Evolutionary conservation across 306 rosid species (phyloP).

Genomic region (Psophocarpus tetragonolobus): DNA sequence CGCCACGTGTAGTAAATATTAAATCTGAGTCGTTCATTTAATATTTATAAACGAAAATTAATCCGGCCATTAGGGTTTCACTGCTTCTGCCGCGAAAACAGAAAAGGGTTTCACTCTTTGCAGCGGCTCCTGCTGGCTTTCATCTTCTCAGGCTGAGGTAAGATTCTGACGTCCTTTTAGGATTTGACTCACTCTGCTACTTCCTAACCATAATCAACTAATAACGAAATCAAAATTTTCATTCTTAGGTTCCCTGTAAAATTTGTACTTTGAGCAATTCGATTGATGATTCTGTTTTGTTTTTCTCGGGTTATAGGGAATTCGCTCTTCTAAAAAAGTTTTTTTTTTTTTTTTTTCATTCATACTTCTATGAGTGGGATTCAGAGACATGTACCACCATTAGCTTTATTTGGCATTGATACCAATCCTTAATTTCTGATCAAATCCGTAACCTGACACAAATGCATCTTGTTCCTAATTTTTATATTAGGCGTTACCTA

Average conservation of each 20-base stretch:
- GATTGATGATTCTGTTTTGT: background rate
- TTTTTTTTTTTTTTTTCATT: background rate
- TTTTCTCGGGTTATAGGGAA: background rate
- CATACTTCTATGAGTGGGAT: background rate
- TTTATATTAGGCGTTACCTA: no score
- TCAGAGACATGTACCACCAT: background rate
- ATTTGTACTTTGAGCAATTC: background rate
- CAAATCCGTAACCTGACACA: background rate
- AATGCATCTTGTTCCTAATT: background rate
- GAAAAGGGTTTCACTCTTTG: background rate
- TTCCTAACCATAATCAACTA: background rate
- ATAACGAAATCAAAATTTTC: background rate
- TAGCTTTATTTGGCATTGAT: background rate
- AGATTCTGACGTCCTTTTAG: background rate
- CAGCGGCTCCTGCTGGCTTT: slow-evolving; percentile 18
- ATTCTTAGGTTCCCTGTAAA: background rate
- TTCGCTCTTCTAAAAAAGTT: background rate
- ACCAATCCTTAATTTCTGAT: background rate
- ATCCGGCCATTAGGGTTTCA: slow-evolving; percentile 23
- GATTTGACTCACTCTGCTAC: background rate
- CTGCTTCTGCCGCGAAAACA: slow-evolving; percentile 12
- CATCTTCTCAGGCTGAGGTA: slow-evolving; percentile 31
- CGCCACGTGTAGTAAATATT: background rate
- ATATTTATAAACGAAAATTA: background rate
- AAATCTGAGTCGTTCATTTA: slow-evolving; percentile 19